These are phyloP conservation scores for Phialocephala subalpina DNA, from an alignment of 2,329 filamentous ascomycete genomes.

Conservation along the genomic window DNA sequence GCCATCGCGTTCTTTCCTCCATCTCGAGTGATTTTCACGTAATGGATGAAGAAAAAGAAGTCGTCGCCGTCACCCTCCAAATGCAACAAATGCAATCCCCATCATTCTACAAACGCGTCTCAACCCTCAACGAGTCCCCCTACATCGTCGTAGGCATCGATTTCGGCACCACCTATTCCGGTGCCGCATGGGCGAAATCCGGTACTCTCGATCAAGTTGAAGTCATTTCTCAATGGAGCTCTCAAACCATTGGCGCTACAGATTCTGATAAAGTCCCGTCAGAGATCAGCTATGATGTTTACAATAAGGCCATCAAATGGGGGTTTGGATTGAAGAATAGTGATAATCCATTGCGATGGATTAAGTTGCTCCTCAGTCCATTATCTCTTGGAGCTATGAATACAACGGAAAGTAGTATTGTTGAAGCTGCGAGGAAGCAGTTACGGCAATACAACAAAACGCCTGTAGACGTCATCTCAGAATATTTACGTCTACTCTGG, in stretches of 20 bases:
- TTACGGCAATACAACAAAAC: background rate
- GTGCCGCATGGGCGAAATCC: conserved; percentile 18
- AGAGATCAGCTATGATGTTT: conserved; percentile 8
- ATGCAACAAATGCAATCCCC: conserved; percentile 46
- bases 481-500: conserved; percentile 17
- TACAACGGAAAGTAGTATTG: background rate
- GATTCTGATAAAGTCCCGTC: conserved; percentile 19
- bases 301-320: background rate
- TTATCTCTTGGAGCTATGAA: background rate
- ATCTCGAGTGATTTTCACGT: conserved; percentile 38
- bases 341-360: background rate
- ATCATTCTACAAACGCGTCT: background rate
- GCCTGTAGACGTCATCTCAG: background rate
- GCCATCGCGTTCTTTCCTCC: no score
- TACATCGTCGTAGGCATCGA: conserved; percentile 17
- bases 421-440: background rate
- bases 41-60: conserved; percentile 48
- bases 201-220: conserved; percentile 16
- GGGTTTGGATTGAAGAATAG: background rate
- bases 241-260: background rate
- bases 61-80: conserved; percentile 49
- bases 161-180: conserved; percentile 19
- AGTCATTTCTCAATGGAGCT: conserved; percentile 16
- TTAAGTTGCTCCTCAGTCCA: background rate
- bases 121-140: background rate